These are phyloP conservation scores for Sutorius eximius DNA, from an alignment of 1,284 basidiomycete genomes.

Conservation along the genomic window DNA sequence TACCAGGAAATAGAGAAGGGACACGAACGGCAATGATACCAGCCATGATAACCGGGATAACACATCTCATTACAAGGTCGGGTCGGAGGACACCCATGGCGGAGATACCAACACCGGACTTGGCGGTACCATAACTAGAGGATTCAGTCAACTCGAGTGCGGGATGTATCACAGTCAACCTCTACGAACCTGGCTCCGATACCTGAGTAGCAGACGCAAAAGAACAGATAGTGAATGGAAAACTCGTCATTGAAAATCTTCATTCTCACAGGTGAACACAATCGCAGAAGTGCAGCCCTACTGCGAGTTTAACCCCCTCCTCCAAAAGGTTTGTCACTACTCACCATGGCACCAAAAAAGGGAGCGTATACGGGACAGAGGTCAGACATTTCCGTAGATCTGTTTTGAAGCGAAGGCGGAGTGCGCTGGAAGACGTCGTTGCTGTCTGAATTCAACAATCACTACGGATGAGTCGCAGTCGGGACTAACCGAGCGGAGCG, in stretches of 20 bases:
- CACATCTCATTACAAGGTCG: constrained; percentile 94
- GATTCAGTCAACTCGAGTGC: constrained; percentile 1
- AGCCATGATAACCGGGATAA: constrained; percentile 98
- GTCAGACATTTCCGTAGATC: constrained; percentile 63
- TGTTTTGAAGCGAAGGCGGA: not conserved
- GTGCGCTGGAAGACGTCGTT: not conserved
- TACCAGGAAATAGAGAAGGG: not conserved
- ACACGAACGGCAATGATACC: constrained; percentile 90
- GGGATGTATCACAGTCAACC: not conserved
- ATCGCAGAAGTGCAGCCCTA: constrained; percentile 96
- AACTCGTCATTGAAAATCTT: not conserved
- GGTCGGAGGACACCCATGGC: constrained; percentile 97
- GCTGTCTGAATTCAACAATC: constrained; percentile 9
- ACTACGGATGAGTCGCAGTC: constrained; percentile 5
- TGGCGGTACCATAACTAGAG: constrained; percentile 88
- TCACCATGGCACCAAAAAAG: constrained; percentile 95
- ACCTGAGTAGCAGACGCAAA: constrained; percentile 11
- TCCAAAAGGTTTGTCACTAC: constrained; percentile 30
- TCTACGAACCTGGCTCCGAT: constrained; percentile 35
- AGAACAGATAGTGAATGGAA: not conserved
- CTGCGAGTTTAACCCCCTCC: constrained; percentile 9
- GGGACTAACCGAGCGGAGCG: constrained; percentile 27
- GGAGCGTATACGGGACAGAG: constrained; percentile 94
- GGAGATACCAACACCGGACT: constrained; percentile 98
- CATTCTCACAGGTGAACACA: constrained; percentile 90